Base-by-base conservation (phyloP, 768 basidiomycete genomes). In the Pleurotus salmoneostramineus region DNA sequence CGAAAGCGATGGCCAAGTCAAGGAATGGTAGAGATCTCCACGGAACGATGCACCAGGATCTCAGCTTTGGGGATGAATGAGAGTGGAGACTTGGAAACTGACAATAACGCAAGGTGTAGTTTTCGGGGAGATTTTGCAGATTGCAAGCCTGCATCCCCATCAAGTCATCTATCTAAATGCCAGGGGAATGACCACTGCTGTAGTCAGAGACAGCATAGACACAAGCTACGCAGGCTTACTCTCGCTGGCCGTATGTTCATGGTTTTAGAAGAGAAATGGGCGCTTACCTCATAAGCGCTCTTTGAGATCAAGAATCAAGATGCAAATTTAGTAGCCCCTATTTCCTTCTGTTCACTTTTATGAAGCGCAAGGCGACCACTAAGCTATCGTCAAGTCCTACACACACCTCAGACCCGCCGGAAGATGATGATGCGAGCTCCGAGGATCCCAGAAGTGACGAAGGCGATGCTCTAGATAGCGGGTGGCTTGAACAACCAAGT, bases 141-240 rank as follows among this genome's bases (percentile, higher is more conserved):
- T 97, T 98, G 72, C 92, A 93, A 59, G 94, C 91, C 72, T 98
- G 95, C 95, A 98, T 98, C 15, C 92, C 93, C 65, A 84, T 74
- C 58, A 97, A 83, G 73, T 97, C 95, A 48, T 89, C 91, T 64
- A 93, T 81, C 93, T 95, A 58, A 7, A 50, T 27, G 21, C 3
- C 2, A 27, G 21, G 21, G 21, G 21, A 27, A 27, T 27, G 21
- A 27, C 21, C 21, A 27, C 21, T 27, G 21, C 21, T 27, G 21
- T 27, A 27, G 21, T 27, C 21, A 27, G 21, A 27, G 21, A 27
- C 21, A 27, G 21, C 21, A 1, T 27, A 27, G 21, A 27, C 3
- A 27, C 21, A 1, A 27, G 1, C 21, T 27, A 27, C 21, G 21
- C 2, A 27, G 21, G 47, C 69, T 32, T 69, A 78, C 78, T 65